A percentile compares a stretch with the other conserved stretches of the same genome.
Conservation (phyloP, 768 basidiomycete genomes). For the Macrolepiota albuminosa region DNA sequence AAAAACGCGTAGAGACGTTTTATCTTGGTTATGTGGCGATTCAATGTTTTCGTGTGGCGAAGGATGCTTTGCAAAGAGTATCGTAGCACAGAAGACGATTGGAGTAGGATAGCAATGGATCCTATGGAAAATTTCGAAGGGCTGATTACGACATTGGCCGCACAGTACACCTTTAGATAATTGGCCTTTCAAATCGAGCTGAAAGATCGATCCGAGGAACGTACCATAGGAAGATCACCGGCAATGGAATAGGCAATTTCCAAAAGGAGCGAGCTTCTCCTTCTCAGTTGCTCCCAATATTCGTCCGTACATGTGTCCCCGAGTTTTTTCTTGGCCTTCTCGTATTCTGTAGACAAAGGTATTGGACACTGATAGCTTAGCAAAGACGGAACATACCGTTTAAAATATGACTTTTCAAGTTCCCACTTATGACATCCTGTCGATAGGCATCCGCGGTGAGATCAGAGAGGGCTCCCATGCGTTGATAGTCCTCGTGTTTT, state of each 20-base stretch:
- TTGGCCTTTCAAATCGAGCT: not conserved
- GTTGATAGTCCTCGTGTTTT: slow-evolving; percentile 23
- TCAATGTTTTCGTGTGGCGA: slow-evolving; percentile 14
- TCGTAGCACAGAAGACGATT: slow-evolving; percentile 26
- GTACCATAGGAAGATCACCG: slow-evolving; percentile 29
- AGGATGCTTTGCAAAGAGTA: slow-evolving; percentile 21
- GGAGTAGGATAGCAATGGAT: slow-evolving; percentile 35
- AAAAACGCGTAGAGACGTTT: slow-evolving; percentile 27
- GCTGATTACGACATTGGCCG: slow-evolving; percentile 23
- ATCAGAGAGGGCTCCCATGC: slow-evolving; percentile 26
- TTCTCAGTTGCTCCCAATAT: slow-evolving; percentile 15
- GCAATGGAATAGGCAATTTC: slow-evolving; percentile 16
- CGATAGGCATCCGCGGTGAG: slow-evolving; percentile 24
- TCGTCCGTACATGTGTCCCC: slow-evolving; percentile 20
- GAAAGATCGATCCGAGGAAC: not conserved
- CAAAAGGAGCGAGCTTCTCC: slow-evolving; percentile 7
- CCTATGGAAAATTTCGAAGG: slow-evolving; percentile 33
- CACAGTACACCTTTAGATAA: slow-evolving; percentile 30
- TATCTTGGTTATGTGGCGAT: slow-evolving; percentile 22
- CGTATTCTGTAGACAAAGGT: slow-evolving; percentile 22
- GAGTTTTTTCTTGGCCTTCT: slow-evolving; percentile 18
- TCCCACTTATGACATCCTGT: slow-evolving; percentile 35
- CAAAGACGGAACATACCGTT: slow-evolving; percentile 17
- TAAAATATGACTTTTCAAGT: slow-evolving; percentile 27
- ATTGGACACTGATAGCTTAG: not conserved